A percentile compares a stretch with the other conserved stretches of the same genome.
These are phyloP conservation scores for Pyrus hybrid DNA, from an alignment of 331 rosid genomes.

Conservation along the genomic window DNA sequence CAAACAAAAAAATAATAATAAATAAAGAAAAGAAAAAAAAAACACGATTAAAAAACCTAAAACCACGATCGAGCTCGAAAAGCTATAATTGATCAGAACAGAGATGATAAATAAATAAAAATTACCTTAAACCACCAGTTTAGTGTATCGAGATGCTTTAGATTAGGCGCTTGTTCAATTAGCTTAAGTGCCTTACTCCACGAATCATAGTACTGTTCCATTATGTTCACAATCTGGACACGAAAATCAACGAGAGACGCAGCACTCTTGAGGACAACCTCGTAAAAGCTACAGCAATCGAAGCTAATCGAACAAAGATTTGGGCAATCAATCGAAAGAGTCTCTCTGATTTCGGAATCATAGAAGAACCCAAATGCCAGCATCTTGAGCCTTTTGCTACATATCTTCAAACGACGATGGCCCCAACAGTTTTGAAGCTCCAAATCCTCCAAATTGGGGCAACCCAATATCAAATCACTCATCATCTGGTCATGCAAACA, in stretches of 20 bases:
- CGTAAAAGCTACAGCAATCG: background rate
- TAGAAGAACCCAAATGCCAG: background rate
- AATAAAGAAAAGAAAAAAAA: too few relatives aligned
- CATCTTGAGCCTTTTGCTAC: background rate
- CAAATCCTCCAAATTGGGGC: background rate
- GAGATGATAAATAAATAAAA: background rate
- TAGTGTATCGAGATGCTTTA: background rate
- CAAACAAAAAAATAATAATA: background rate
- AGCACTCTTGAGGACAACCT: background rate
- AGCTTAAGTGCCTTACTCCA: background rate
- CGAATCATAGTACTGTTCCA: background rate
- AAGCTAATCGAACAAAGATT: background rate
- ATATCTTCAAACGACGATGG: background rate
- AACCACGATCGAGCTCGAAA: background rate
- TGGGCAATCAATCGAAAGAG: constrained; percentile 2
- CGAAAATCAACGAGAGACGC: background rate
- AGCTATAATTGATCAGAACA: background rate
- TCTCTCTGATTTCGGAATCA: background rate
- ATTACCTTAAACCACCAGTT: constrained; percentile 9
- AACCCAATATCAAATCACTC: background rate
- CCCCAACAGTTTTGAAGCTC: background rate
- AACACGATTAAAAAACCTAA: background rate
- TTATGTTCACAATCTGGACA: background rate
- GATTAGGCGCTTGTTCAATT: background rate
- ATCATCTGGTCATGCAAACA: background rate